Conservation (phyloP, 805 yeast species). For the Kazachstania martiniae region DNA sequence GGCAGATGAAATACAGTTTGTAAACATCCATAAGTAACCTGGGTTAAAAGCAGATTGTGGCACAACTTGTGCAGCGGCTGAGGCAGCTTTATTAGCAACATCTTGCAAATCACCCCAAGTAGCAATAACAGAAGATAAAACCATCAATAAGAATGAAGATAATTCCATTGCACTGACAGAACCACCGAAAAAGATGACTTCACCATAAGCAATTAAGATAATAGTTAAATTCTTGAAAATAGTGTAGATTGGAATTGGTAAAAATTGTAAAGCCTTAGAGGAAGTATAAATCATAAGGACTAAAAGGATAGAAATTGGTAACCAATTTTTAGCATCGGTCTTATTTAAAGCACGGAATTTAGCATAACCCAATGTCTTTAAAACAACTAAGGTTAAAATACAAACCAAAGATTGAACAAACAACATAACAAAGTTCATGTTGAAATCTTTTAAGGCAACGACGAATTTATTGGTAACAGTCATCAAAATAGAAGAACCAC, state of each 20-base stretch:
- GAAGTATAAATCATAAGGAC: slow-evolving; percentile 94
- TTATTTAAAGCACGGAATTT: slow-evolving; percentile 77
- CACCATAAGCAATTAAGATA: slow-evolving; percentile 95
- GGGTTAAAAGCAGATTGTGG: slow-evolving; percentile 36
- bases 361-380: slow-evolving; percentile 66
- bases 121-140: slow-evolving; percentile 90
- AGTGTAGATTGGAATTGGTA: slow-evolving; percentile 92
- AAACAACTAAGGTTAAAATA: slow-evolving; percentile 55
- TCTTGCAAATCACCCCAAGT: slow-evolving; percentile 67
- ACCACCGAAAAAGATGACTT: slow-evolving; percentile 95
- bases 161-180: slow-evolving; percentile 80
- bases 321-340: slow-evolving; percentile 90
- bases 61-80: slow-evolving; percentile 18
- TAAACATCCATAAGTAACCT: slow-evolving; percentile 96
- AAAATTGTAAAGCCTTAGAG: slow-evolving; percentile 85
- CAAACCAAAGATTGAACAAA: slow-evolving; percentile 87
- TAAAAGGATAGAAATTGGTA: slow-evolving; percentile 81
- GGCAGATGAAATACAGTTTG: slow-evolving; percentile 91
- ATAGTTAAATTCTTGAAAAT: slow-evolving; percentile 96
- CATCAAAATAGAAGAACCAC: slow-evolving; percentile 92
- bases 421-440: slow-evolving; percentile 78
- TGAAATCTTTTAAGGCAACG: slow-evolving; percentile 56
- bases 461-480: slow-evolving; percentile 96
- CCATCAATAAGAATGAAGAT: slow-evolving; percentile 84
- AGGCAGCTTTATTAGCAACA: slow-evolving; percentile 21